Base-by-base conservation (phyloP, 352 stramenopile species). In the Phytopythium cucurbitacearum region DNA sequence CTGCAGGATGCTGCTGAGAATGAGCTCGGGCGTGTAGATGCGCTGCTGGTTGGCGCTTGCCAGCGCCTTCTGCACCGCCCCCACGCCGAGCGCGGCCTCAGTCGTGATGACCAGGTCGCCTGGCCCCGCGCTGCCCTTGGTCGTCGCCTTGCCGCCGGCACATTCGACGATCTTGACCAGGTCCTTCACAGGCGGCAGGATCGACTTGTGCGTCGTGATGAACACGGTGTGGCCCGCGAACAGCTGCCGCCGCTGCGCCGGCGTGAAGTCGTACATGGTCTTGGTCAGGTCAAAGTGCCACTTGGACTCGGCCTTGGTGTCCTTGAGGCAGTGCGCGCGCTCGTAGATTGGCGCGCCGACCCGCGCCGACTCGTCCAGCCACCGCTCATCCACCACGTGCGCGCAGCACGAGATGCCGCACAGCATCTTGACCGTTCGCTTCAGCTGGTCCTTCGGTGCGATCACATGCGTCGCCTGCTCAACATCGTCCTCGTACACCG, bases 371-470 rank as follows among this genome's bases (percentile, higher is more conserved):
- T 77, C 68, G 21, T 72, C 57, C 12, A 85, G 65, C 73, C 73
- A 85, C 12, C 61, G 58, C 40, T 76, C 67, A 37, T 75, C 71
- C 11, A 81, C 21, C 32, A 85, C 76, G 32, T 84, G 68, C n/a
- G 66, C 60, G 40, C 74, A 85, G 48, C 59, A 63, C 9, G 71
- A 77, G 41, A 85, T 80, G n/a, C 74, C 74, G 44, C 71, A 81
- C 1, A 85, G 56, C 16, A 85, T 40, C 48, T 86, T 86, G 21
- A 86, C 75, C 5, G 76, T 87, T 7, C 76, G 67, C 49, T 87
- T 87, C 38, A 87, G 62, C 47, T 75, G 56, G 48, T 79, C 64
- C 34, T 64, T 70, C 7, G 71, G 75, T 6, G 69, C 75, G 32
- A 87, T 56, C 32, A 87, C 56, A 53, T 87, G 76, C 3, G 73